These are phyloP conservation scores for Thraustochytrium sp. DNA, from an alignment of 352 stramenopile genomes.

Conservation along the genomic window DNA sequence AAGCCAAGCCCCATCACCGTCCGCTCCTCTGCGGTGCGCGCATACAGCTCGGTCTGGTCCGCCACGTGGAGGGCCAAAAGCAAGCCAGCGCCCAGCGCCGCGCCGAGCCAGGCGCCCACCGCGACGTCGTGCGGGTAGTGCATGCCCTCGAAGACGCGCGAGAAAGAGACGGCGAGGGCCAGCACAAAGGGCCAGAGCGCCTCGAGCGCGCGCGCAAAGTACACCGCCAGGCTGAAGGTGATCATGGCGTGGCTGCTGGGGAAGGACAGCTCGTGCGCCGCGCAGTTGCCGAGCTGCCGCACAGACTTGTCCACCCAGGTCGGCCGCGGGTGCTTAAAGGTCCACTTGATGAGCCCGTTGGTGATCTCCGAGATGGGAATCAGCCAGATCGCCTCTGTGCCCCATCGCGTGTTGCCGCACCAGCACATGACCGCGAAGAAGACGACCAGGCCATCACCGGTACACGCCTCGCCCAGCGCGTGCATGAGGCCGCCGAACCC, in stretches of 20 bases:
- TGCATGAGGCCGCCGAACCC: conserved; percentile 8
- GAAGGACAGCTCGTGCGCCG: background rate
- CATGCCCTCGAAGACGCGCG: conserved; percentile 10
- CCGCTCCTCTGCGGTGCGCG: background rate
- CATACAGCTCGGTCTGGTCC: background rate
- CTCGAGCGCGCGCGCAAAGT: background rate
- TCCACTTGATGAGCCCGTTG: conserved; percentile 29
- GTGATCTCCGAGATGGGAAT: background rate
- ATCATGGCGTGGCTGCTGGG: background rate
- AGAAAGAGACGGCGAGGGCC: background rate
- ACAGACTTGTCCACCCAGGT: background rate
- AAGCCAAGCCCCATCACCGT: background rate
- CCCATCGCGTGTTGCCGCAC: conserved; percentile 6
- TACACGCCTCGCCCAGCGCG: background rate
- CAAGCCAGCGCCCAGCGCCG: background rate
- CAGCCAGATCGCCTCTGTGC: conserved; percentile 13
- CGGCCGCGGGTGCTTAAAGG: background rate
- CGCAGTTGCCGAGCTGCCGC: background rate
- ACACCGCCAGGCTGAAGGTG: conserved; percentile 15
- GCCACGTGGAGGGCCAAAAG: background rate
- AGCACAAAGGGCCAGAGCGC: background rate
- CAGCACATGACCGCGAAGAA: background rate
- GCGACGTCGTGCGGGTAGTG: background rate
- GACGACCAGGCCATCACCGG: conserved; percentile 11
- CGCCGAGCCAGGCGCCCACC: background rate